Evolutionary conservation across 257 asterid genomes (phyloP).

Genomic region (Solanum boliviense): DNA sequence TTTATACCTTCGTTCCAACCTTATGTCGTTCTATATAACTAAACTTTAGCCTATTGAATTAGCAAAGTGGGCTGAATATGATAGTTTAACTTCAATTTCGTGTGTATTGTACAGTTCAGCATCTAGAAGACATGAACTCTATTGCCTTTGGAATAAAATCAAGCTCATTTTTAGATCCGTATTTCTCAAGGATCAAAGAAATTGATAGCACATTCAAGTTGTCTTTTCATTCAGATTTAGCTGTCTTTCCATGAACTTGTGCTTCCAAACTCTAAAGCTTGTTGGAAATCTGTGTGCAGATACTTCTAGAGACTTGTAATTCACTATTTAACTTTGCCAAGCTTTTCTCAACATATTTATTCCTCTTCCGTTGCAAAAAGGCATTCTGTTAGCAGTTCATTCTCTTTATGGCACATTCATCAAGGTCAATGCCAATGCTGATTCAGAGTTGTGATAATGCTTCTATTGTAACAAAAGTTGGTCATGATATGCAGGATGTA

Average conservation of each 20-base stretch:
- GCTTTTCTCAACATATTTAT: neutral
- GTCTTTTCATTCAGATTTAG: neutral
- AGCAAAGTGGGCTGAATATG: neutral
- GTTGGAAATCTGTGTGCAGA: neutral
- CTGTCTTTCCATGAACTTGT: neutral
- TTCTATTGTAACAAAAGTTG: neutral
- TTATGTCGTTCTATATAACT: too few species aligned
- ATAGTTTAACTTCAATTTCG: neutral
- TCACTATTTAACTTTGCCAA: neutral
- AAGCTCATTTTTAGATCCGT: neutral
- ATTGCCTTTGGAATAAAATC: neutral
- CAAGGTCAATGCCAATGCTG: neutral
- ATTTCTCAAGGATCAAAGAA: neutral
- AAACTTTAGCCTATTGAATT: too few species aligned
- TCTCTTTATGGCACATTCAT: neutral
- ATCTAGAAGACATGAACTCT: neutral
- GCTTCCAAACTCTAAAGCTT: neutral
- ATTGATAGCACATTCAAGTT: neutral
- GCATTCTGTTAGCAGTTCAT: neutral
- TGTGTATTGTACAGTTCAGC: neutral
- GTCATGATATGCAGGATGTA: neutral
- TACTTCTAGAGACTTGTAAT: neutral
- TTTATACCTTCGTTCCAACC: neutral
- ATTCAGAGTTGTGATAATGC: neutral
- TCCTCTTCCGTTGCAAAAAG: neutral